A percentile compares a stretch with the other conserved stretches of the same genome.
phyloP scores from a whole-genome alignment of 768 basidiomycete genomes.

The Lactarius psammicola region DNA sequence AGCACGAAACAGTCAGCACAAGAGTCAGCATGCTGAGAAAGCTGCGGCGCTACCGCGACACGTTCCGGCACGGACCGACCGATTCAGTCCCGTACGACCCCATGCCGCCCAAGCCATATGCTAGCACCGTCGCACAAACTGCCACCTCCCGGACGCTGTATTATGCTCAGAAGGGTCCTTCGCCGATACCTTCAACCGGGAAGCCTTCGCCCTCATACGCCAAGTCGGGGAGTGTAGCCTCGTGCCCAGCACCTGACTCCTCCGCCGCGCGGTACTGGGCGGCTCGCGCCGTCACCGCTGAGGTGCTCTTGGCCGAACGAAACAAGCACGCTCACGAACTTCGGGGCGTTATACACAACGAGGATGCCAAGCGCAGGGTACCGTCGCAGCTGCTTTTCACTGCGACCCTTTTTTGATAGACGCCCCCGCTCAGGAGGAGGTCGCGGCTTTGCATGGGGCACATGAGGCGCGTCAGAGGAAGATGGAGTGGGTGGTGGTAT shows the following conservation, averaged over 20 bases:
- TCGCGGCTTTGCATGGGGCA: conserved; percentile 4
- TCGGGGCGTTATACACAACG: conserved; percentile 39
- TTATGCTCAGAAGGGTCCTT: not conserved
- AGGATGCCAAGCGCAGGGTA: conserved; percentile 50
- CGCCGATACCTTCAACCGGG: not conserved
- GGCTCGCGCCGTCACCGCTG: conserved; percentile 61
- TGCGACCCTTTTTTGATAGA: conserved; percentile 43
- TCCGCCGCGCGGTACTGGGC: conserved; percentile 63
- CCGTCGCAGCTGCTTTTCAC: conserved; percentile 27
- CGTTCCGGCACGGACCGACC: not conserved
- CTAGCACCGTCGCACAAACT: not conserved
- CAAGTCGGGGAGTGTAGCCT: not conserved
- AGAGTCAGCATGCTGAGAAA: not conserved
- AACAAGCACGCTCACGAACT: conserved; percentile 52
- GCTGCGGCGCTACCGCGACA: not conserved
- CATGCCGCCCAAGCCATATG: not conserved
- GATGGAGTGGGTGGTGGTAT: conserved; percentile 23
- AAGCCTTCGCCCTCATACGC: not conserved
- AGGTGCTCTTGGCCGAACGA: conserved; percentile 54
- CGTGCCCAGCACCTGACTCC: not conserved
- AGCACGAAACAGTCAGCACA: not conserved
- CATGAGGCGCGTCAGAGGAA: conserved; percentile 8
- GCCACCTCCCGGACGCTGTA: not conserved
- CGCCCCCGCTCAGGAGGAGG: conserved; percentile 31
- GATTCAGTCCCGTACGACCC: not conserved